phyloP scores from a whole-genome alignment of 2,329 filamentous ascomycete genomes.

The Aspergillus pseudoviridinutans region DNA sequence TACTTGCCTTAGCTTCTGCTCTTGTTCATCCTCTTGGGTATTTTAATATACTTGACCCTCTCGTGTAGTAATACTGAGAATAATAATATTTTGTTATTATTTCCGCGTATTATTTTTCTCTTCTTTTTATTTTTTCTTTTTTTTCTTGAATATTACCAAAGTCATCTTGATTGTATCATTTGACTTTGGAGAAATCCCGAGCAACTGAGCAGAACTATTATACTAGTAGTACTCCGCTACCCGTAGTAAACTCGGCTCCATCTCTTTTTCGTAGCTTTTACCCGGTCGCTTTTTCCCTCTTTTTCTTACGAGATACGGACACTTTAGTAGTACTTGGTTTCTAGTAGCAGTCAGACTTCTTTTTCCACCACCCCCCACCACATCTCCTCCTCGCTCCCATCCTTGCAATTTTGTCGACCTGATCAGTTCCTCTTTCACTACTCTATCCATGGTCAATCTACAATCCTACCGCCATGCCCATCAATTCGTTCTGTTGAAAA shows the following conservation, averaged over 20 bases:
- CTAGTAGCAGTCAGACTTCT: background rate
- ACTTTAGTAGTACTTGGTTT: background rate
- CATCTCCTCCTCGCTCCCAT: background rate
- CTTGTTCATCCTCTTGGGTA: background rate
- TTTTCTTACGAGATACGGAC: background rate
- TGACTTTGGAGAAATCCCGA: background rate
- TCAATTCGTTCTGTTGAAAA: background rate
- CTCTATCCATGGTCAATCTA: background rate
- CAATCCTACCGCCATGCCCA: background rate
- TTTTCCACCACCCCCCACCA: background rate
- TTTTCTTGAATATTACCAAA: background rate
- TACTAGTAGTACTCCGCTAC: background rate
- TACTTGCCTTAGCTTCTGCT: background rate
- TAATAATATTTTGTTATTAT: background rate
- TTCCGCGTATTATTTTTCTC: conserved; percentile 1
- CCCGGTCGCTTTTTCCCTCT: background rate
- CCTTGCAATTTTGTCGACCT: conserved; percentile 1
- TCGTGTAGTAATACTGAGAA: too few relatives aligned
- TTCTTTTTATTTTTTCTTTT: background rate
- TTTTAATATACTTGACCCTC: background rate
- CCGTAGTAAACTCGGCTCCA: too few relatives aligned
- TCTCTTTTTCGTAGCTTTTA: background rate
- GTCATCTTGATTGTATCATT: background rate
- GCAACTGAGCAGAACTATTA: background rate
- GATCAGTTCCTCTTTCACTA: background rate